Evolutionary conservation across 2,329 filamentous ascomycete genomes (phyloP), one percentile per base, ranked within the genome.

Genomic region (Aquanectria penicillioides): DNA sequence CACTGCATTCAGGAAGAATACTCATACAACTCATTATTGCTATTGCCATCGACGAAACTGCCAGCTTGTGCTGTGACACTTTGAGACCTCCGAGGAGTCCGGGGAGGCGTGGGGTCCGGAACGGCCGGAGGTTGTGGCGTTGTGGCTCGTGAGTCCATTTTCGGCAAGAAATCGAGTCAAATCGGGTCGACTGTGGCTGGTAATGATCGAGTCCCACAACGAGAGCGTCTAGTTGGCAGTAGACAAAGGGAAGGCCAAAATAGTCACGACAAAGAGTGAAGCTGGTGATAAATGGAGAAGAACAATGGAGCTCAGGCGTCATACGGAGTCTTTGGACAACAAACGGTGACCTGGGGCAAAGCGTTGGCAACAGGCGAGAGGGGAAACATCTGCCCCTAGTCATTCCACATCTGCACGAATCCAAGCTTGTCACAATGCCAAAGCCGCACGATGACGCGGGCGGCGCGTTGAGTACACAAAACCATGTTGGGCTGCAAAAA

Each of bases 81-180:
- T 31, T 51, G 37, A 17, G 54, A 23, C 17, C 18, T 38, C n/a
- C 17, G 37, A 23, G 50, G 29, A 38, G 51, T 15, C 8, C n/a
- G 33, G n/a, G 26, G 52, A 48, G 36, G 41, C 26, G 18, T 33
- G 15, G 34, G 25, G 41, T 29, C 33, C 36, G 23, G 50, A n/a
- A n/a, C 9, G 23, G 41, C 23, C 12, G 43, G 20, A 31, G 43
- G 15, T 22, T 55, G 52, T 48, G 52, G 52, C 52, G 15, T 17
- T 9, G 46, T 22, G 46, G n/a, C 31, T 26, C 23, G 23, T 28
- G 15, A 18, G 17, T 23, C 40, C 46, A 38, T 38, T 36, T 29
- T 33, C 15, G 23, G 40, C n/a, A n/a, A n/a, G n/a, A n/a, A n/a
- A n/a, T n/a, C n/a, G n/a, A n/a, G n/a, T n/a, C n/a, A n/a, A n/a